A percentile compares a stretch with the other conserved stretches of the same genome.
Evolutionary conservation across 2,329 filamentous ascomycete species (phyloP).

Genomic region (Rhinocladiella similis): DNA sequence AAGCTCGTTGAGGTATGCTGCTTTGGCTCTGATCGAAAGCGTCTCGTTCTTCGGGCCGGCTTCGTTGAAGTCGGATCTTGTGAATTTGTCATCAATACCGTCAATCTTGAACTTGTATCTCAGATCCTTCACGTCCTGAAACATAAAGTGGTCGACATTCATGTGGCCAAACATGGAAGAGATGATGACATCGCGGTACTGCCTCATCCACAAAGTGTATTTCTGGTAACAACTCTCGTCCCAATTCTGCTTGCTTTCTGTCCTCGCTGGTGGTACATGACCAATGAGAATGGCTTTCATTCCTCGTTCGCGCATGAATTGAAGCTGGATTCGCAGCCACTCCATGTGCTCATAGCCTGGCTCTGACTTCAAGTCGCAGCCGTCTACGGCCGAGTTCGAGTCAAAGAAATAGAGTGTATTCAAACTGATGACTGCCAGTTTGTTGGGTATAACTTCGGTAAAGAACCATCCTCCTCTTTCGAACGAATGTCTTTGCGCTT

Average conservation of each 20-base stretch:
- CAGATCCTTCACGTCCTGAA: conserved; percentile 81
- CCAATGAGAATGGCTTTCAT: conserved; percentile 96
- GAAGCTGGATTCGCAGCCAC: conserved; percentile 87
- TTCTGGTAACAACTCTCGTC: conserved; percentile 99
- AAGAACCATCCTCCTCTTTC: conserved; percentile 93
- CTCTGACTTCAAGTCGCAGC: conserved; percentile 74
- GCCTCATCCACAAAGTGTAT: conserved; percentile 84
- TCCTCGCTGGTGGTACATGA: conserved; percentile 88
- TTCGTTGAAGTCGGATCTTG: conserved; percentile 17
- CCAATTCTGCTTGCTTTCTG: conserved; percentile 82
- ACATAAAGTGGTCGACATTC: conserved; percentile 96
- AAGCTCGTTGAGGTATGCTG: conserved; percentile 77
- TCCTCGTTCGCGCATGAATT: conserved; percentile 75
- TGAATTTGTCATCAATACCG: conserved; percentile 47
- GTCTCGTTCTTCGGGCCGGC: conserved; percentile 39
- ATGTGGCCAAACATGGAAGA: conserved; percentile 86
- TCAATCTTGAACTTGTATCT: conserved; percentile 41
- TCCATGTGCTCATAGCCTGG: conserved; percentile 95
- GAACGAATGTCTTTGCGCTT: conserved; percentile 88
- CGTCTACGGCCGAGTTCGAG: conserved; percentile 89
- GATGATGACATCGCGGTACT: conserved; percentile 87
- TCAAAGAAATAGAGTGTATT: conserved; percentile 97
- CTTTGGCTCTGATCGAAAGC: conserved; percentile 66
- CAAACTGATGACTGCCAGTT: conserved; percentile 85
- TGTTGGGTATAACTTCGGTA: conserved; percentile 83